These are phyloP conservation scores for Chytriomyces confervae DNA, from an alignment of 192 early-diverging fungal species.

Conservation along the genomic window DNA sequence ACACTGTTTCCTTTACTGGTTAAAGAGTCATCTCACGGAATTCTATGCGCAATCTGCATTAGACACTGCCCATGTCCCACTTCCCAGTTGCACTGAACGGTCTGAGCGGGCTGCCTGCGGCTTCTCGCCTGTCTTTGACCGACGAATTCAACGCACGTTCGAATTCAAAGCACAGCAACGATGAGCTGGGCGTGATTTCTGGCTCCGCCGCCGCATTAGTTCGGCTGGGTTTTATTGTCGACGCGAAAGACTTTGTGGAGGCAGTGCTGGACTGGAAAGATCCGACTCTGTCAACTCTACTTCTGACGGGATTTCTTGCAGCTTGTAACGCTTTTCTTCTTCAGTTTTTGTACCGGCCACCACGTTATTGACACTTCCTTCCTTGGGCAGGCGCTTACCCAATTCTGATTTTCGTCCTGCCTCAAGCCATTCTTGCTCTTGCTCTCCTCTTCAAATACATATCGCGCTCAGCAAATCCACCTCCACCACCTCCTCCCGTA, in stretches of 20 bases:
- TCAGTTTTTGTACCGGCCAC: not conserved
- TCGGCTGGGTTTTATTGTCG: not conserved
- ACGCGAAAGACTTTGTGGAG: not conserved
- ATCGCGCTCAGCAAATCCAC: constrained; percentile 6
- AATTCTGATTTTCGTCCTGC: constrained; percentile 13
- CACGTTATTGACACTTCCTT: not conserved
- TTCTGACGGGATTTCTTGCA: constrained; percentile 13
- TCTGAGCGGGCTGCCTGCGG: too few species aligned
- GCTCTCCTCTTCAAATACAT: constrained; percentile 24
- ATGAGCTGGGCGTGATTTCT: not conserved
- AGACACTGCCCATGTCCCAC: constrained; percentile 11
- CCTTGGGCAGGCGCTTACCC: constrained; percentile 13
- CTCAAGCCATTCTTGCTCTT: not conserved
- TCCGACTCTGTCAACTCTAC: constrained; percentile 6
- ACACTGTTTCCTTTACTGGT: not conserved
- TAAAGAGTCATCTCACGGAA: not conserved
- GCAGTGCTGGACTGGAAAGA: constrained; percentile 12
- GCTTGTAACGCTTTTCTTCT: constrained; percentile 15
- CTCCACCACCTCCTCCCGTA: not conserved
- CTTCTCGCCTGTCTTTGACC: too few species aligned
- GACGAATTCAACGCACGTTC: constrained; percentile 2
- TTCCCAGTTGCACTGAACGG: constrained; percentile 18
- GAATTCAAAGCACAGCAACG: not conserved
- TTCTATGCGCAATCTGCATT: too few species aligned
- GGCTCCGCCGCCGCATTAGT: constrained; percentile 11